Percentiles rank a stretch among this genome's conserved stretches.
phyloP scores from a whole-genome alignment of 2,329 filamentous ascomycete species.

The Amesomyces nigricolor region DNA sequence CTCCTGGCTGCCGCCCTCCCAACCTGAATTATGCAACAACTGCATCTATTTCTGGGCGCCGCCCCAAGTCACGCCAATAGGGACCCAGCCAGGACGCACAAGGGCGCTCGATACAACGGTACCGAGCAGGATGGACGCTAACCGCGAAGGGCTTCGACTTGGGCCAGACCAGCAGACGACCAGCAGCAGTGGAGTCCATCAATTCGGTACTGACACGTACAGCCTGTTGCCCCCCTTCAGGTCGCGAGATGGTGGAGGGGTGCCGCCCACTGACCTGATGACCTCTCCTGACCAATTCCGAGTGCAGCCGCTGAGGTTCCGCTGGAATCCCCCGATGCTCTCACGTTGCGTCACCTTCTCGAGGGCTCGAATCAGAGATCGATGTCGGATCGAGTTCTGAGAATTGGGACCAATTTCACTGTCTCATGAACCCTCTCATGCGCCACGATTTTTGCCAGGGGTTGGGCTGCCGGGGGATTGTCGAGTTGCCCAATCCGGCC shows the following conservation, averaged over 20 bases:
- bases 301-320: not conserved
- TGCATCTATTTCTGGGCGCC: not conserved
- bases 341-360: not conserved
- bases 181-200: slow-evolving; percentile 4
- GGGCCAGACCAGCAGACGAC: slow-evolving; percentile 13
- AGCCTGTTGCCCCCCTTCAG: not conserved
- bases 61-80: slow-evolving; percentile 2
- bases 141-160: not conserved
- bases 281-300: slow-evolving; percentile 6
- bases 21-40: not conserved
- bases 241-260: not conserved
- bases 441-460: not conserved
- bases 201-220: slow-evolving; percentile 10
- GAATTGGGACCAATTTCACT: not conserved
- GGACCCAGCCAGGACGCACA: not conserved
- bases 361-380: not conserved
- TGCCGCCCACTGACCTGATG: not conserved
- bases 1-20: not conserved
- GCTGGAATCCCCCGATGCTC: not conserved
- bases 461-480: not conserved
- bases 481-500: not conserved
- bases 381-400: no score
- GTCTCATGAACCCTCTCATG: not conserved
- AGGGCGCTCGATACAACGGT: slow-evolving; percentile 1
- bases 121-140: not conserved